phyloP scores from a whole-genome alignment of 2,329 filamentous ascomycete species.

The Fusarium metavorans region DNA sequence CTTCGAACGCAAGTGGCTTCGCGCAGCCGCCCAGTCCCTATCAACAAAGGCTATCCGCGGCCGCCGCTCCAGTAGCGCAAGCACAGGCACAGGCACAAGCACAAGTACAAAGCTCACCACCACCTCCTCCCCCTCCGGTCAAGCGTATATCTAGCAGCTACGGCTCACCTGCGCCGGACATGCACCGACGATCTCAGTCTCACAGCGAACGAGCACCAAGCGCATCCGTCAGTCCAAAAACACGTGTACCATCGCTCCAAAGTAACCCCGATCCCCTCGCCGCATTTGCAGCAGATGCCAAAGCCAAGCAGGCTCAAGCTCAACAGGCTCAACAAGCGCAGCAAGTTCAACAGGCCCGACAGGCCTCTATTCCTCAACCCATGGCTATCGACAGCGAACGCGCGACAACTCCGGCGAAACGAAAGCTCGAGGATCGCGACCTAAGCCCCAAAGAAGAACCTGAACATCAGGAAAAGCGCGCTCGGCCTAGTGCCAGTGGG shows the following conservation, averaged over 20 bases:
- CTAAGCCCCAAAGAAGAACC: conserved; percentile 65
- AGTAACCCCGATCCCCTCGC: conserved; percentile 54
- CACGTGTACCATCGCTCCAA: conserved; percentile 67
- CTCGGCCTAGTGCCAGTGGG: conserved; percentile 63
- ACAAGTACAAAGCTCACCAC: conserved; percentile 51
- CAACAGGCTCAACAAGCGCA: conserved; percentile 13
- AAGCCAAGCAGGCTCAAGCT: conserved; percentile 23
- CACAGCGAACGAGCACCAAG: conserved; percentile 76
- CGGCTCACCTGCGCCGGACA: conserved; percentile 56
- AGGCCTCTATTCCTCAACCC: conserved; percentile 39
- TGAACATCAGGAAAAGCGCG: conserved; percentile 55
- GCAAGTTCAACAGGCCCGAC: conserved; percentile 12
- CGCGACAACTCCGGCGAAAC: conserved; percentile 54
- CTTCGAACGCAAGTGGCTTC: conserved; percentile 55
- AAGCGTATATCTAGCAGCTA: conserved; percentile 59
- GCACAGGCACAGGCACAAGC: conserved; percentile 44
- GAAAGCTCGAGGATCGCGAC: conserved; percentile 55
- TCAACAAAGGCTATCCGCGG: conserved; percentile 60
- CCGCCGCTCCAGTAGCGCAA: conserved; percentile 45
- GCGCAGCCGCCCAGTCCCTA: conserved; percentile 70
- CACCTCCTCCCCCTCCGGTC: conserved; percentile 50
- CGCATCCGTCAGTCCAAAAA: conserved; percentile 84
- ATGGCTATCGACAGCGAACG: conserved; percentile 48
- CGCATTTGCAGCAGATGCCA: conserved; percentile 45
- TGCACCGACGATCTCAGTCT: conserved; percentile 63